Conservation (phyloP, 257 asterid species). For the Solanum medicagineum region DNA sequence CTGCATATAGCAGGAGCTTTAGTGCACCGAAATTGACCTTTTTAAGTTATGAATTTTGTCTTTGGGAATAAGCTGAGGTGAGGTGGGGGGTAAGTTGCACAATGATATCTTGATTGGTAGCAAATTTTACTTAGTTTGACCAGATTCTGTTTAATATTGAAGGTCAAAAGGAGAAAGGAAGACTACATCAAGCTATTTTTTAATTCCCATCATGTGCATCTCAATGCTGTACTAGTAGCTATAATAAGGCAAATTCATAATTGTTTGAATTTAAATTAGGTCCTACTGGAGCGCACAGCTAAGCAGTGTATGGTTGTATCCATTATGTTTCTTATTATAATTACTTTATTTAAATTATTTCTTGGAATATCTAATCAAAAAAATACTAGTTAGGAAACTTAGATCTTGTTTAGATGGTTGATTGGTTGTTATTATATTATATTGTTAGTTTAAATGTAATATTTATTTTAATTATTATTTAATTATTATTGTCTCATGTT, state of each 20-base stretch:
- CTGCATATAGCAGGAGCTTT: too few relatives aligned
- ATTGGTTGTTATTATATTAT: too few relatives aligned
- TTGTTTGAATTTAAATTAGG: background rate
- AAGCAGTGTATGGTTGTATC: background rate
- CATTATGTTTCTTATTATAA: background rate
- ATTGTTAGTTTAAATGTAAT: too few relatives aligned
- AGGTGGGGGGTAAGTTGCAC: background rate
- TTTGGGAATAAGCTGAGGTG: too few relatives aligned
- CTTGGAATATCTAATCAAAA: background rate
- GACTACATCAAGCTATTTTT: background rate
- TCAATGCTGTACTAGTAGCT: background rate
- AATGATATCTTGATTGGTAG: background rate
- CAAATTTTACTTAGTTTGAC: background rate
- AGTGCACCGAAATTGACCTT: background rate
- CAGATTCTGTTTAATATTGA: background rate
- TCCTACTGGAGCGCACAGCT: background rate
- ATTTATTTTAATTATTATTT: too few relatives aligned
- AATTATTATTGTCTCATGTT: too few relatives aligned
- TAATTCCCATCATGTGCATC: background rate
- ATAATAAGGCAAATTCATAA: background rate
- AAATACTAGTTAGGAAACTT: background rate
- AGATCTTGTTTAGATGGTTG: too few relatives aligned
- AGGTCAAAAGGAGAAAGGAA: background rate
- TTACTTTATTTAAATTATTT: background rate
- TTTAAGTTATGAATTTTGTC: background rate